Base-by-base conservation (phyloP, 768 basidiomycete species). In the Rhodocollybia butyracea region DNA sequence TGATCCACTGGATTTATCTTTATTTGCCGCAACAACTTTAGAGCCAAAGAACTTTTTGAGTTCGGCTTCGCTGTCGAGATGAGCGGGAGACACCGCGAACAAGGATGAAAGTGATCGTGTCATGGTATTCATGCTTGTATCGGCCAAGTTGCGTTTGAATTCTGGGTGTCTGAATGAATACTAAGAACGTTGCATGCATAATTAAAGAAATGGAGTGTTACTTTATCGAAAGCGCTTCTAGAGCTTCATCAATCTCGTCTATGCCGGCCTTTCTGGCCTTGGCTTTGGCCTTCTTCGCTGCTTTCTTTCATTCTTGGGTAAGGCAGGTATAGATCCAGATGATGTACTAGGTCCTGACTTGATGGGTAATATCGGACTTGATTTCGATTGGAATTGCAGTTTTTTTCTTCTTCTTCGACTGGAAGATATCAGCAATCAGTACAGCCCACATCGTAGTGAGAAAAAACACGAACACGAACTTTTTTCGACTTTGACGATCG, bases 21-120 rank as follows among this genome's bases (percentile, higher is more conserved):
- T 82, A 27, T 76, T 78, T 2, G 87, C 83, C n/a, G 77, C 75
- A 8, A 98, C 81, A 55, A 97, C 94, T 63, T 87, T 90, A 19
- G 91, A 81, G 2, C 96, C 96, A 65, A 99, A 99, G 78, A 98
- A 96, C 59, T 85, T 88, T 54, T 89, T 85, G 71, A 98, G 82
- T 66, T 99, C 97, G 0, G 88, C 88, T 57, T 96, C 94, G 11
- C 86, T 78, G 59, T 98, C 94, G 15, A 99, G 83, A 61, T 92
- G 79, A 38, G 86, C 75, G 1, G 87, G 75, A 0, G 91, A 92
- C n/a, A 96, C 86, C 0, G 89, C 75, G 19, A 96, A 77, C 1
- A 97, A 81, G 45, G 79, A 68, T 11, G 79, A 68, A 51, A 83
- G 65, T 21, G 73, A 68, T 32, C 70, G 68, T 38, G 65, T 36